Evolutionary conservation across 2,329 filamentous ascomycete genomes (phyloP).

Genomic region (Lecanoromycetidae sp.): DNA sequence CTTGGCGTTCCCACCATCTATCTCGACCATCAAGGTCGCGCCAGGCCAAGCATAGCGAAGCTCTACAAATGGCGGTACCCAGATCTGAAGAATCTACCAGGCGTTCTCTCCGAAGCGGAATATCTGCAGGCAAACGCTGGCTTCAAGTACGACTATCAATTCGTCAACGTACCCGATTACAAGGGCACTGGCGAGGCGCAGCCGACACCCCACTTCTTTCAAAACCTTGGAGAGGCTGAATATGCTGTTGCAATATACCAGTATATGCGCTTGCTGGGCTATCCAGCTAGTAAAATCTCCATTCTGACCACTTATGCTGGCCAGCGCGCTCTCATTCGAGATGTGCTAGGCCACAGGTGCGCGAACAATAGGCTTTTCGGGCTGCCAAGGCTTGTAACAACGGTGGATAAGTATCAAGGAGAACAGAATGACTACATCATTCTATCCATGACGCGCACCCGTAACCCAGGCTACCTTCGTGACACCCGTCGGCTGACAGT

Average conservation of each 20-base stretch:
- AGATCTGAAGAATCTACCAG: conserved; percentile 63
- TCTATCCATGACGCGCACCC: conserved; percentile 80
- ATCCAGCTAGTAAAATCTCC: conserved; percentile 69
- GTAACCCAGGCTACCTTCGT: conserved; percentile 78
- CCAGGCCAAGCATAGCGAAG: conserved; percentile 71
- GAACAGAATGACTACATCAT: conserved; percentile 99
- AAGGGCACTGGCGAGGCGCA: conserved; percentile 80
- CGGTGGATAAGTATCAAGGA: conserved; percentile 97
- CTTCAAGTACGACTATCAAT: conserved; percentile 89
- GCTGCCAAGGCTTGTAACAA: conserved; percentile 76
- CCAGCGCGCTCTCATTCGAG: conserved; percentile 74
- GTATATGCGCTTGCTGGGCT: conserved; percentile 93
- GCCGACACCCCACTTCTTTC: conserved; percentile 86
- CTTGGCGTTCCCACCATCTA: conserved; percentile 83
- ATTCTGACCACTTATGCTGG: conserved; percentile 92
- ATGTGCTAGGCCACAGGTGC: conserved; percentile 76
- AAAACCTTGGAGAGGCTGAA: conserved; percentile 93
- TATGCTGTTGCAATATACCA: conserved; percentile 92
- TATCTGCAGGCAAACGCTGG: conserved; percentile 79
- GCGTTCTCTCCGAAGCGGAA: conserved; percentile 55
- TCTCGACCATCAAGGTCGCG: conserved; percentile 86
- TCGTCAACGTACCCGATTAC: conserved; percentile 90
- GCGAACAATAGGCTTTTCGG: conserved; percentile 75
- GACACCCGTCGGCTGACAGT: conserved; percentile 91
- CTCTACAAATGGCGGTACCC: conserved; percentile 92